Conservation (phyloP, 306 rosid species). For the Rosa persica region DNA sequence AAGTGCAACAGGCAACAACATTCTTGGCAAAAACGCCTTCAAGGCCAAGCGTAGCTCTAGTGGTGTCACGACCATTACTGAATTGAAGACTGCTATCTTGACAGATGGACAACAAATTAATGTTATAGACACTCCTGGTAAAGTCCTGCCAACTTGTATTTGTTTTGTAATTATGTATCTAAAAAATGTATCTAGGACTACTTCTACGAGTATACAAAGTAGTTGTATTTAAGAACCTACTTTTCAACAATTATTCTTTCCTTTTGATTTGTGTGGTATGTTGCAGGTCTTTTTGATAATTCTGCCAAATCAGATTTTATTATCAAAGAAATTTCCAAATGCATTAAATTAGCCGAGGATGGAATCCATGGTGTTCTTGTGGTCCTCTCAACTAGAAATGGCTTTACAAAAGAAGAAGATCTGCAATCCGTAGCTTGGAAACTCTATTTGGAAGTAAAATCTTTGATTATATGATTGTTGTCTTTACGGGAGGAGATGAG, state of each 20-base stretch:
- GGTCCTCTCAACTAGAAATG: constrained; percentile 68
- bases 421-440: constrained; percentile 65
- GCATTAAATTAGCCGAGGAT: constrained; percentile 83
- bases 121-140: constrained; percentile 97
- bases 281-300: constrained; percentile 69
- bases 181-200: background rate
- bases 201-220: background rate
- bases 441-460: constrained; percentile 74
- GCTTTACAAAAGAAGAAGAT: constrained; percentile 72
- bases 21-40: constrained; percentile 69
- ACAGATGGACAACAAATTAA: constrained; percentile 59
- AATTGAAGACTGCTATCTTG: constrained; percentile 47
- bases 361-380: constrained; percentile 84
- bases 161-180: background rate
- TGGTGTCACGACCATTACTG: constrained; percentile 61
- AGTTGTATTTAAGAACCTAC: background rate
- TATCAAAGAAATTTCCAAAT: constrained; percentile 77
- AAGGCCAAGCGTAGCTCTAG: constrained; percentile 54
- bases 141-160: background rate
- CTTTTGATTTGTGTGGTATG: constrained; percentile 1
- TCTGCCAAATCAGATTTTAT: constrained; percentile 58
- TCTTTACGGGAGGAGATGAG: constrained; percentile 87
- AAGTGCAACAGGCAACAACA: constrained; percentile 87
- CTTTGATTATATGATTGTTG: constrained; percentile 64
- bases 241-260: background rate